Conservation (phyloP, 2,329 filamentous ascomycete species). For the Fusarium sublunatum region DNA sequence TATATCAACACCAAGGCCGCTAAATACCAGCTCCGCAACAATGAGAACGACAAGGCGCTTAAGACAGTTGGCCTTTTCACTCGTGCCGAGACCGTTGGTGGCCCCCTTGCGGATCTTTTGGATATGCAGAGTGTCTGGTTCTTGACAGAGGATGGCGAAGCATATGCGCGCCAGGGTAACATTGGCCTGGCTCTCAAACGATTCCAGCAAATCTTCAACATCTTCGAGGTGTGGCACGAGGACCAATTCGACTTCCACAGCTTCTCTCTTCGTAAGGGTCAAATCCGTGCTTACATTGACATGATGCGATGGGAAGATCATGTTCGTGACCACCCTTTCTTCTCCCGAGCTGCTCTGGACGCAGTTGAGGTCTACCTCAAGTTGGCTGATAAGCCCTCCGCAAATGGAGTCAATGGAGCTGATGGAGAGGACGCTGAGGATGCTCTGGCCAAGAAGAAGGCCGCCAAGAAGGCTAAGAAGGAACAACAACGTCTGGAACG, state of each 20-base stretch:
- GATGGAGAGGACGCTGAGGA: slow-evolving; percentile 65
- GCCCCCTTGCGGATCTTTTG: slow-evolving; percentile 87
- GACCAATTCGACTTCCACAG: slow-evolving; percentile 99
- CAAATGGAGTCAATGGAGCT: slow-evolving; percentile 70
- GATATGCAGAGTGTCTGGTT: slow-evolving; percentile 99
- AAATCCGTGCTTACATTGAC: slow-evolving; percentile 92
- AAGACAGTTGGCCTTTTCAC: slow-evolving; percentile 95
- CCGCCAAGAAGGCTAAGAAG: slow-evolving; percentile 88
- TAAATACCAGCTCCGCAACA: slow-evolving; percentile 94
- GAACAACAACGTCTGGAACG: slow-evolving; percentile 74
- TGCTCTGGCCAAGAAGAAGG: slow-evolving; percentile 82
- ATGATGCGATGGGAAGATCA: slow-evolving; percentile 98
- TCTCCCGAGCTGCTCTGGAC: slow-evolving; percentile 82
- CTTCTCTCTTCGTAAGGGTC: slow-evolving; percentile 96
- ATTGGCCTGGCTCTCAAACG: slow-evolving; percentile 89
- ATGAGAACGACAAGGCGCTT: slow-evolving; percentile 87
- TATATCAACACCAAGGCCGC: slow-evolving; percentile 99
- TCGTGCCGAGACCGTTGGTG: slow-evolving; percentile 86
- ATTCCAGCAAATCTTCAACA: slow-evolving; percentile 87
- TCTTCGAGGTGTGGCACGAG: slow-evolving; percentile 98
- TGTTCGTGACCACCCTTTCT: slow-evolving; percentile 92
- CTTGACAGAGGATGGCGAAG: slow-evolving; percentile 92
- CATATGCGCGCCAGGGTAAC: slow-evolving; percentile 84
- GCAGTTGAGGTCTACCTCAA: slow-evolving; percentile 84
- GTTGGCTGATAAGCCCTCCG: slow-evolving; percentile 79